Evolutionary conservation across 306 rosid genomes (phyloP), one percentile per base, ranked within the genome.

Genomic region (Albizia julibrissin): DNA sequence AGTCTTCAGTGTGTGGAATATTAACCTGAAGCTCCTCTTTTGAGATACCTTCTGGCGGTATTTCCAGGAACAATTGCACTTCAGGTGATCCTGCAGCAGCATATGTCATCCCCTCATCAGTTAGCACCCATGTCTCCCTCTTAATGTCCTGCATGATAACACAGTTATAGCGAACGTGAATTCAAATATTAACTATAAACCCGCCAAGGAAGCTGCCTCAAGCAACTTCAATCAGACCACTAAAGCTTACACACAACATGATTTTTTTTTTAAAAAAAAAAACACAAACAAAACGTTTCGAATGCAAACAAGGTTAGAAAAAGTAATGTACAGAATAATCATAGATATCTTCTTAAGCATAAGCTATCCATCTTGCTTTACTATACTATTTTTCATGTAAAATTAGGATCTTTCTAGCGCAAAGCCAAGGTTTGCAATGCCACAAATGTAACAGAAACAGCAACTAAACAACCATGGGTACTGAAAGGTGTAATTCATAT

Each of bases 31-130:
- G 85, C 26, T 95, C 97, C 47, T 92, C 97, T 82, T 79, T 93
- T 1, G 93, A 54, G 85, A 91, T 95, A 47, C 98, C 99, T 88
- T 89, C 93, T 0, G 87, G 90, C 31, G 98, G 98, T 54, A 95
- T 89, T 22, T 91, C 94, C 26, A 80, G 79, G 70, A 95, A 86
- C 3, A 95, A 91, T 27, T 89, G 93, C n/a, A 87, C 73, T 88
- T 95, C 98, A 0, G 97, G 99, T 74, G 99, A 89, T 61, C 97
- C 99, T 0, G 84, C 27, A 33, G 84, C 85, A 21, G 99, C 82
- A 84, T 93, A 95, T 2, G 75, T 31, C 62, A 83, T 89, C 4
- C 99, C 99, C 79, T 95, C 98, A 9, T 89, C 92, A 0, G 97
- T 93, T 24, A 92, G 87, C 40, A 89, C 87, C 97, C 96, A 93